Percentiles rank a stretch among this genome's conserved stretches.
phyloP scores from a whole-genome alignment of 441 rosid species.

The Gossypium gossypioides region DNA sequence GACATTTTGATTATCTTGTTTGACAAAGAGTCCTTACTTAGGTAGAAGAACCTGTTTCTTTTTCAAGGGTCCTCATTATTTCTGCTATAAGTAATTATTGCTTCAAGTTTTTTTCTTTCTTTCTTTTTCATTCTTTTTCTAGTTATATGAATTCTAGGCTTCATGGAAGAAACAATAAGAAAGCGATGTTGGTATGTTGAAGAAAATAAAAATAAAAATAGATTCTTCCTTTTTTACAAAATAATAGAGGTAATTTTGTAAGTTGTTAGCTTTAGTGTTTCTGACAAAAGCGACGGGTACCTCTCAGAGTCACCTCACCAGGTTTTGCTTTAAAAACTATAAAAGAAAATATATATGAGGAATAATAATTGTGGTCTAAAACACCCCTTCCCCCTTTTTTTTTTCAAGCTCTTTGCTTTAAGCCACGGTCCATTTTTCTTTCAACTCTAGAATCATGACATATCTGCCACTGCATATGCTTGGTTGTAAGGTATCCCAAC shows the following conservation, averaged over 20 bases:
- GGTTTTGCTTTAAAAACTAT: background rate
- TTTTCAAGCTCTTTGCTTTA: conserved; percentile 14
- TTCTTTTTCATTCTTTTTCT: background rate
- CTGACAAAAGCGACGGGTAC: conserved; percentile 30
- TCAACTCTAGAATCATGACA: conserved; percentile 46
- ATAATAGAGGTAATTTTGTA: conserved; percentile 7
- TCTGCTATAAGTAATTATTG: conserved; percentile 10
- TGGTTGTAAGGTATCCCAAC: conserved; percentile 43
- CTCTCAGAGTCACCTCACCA: background rate
- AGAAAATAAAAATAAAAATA: background rate
- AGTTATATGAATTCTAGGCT: conserved; percentile 4
- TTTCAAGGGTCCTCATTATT: conserved; percentile 9
- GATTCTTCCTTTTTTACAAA: background rate
- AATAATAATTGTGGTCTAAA: conserved; percentile 30
- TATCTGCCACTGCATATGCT: conserved; percentile 26
- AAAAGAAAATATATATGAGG: conserved; percentile 1
- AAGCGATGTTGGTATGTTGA: background rate
- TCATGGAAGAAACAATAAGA: background rate
- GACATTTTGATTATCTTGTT: conserved; percentile 39
- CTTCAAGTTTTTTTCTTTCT: conserved; percentile 3
- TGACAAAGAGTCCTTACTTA: conserved; percentile 28
- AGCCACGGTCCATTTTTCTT: conserved; percentile 19
- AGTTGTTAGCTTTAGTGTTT: conserved; percentile 18
- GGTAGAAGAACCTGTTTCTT: conserved; percentile 6
- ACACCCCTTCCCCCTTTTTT: conserved; percentile 4